Evolutionary conservation across 2,329 filamentous ascomycete genomes (phyloP), one percentile per base, ranked within the genome.

Genomic region (Chaetomium sp.): DNA sequence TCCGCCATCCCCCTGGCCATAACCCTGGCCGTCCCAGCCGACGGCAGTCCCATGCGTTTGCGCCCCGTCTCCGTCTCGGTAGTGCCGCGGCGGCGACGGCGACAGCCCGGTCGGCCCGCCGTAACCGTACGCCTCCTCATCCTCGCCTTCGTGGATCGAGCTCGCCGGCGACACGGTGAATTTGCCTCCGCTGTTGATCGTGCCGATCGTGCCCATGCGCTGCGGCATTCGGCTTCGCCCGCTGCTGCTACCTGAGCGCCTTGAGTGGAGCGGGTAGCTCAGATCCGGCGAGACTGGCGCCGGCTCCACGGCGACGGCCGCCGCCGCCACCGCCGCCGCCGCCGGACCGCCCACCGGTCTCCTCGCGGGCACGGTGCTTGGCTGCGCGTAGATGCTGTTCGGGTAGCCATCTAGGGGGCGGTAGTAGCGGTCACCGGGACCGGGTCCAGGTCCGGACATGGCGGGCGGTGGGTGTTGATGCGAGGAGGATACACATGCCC

Each of bases 131-230:
- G 49, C 35, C 13, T 9, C 13, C 19, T 47, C 53, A 2, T 31
- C 23, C n/a, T 59, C 54, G n/a, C 60, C 65, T 19, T 61, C 65
- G 33, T 67, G 70, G 27, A 69, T 67, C 19, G 70, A 71, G 47
- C 70, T 71, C 1, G 70, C 67, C 1, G 70, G 70, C 2, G 70
- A 71, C 31, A 71, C 66, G 3, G 65, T 65, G n/a, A 66, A 62
- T 16, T 62, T 45, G 1, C 60, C 65, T 2, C 64, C 65, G 33
- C 61, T 65, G 61, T 54, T 67, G 21, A 68, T 55, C 6, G 68
- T 67, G 45, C 63, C 68, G 21, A 68, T 55, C 6, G 68, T 67
- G 45, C 63, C 68, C 60, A 63, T 63, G 61, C 64, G 66, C 45
- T 65, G 65, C 10, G 64, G 65, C 10, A 45, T 57, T 31, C 33